Base-by-base conservation (phyloP, 257 asterid genomes). In the Salvia miltiorrhiza region DNA sequence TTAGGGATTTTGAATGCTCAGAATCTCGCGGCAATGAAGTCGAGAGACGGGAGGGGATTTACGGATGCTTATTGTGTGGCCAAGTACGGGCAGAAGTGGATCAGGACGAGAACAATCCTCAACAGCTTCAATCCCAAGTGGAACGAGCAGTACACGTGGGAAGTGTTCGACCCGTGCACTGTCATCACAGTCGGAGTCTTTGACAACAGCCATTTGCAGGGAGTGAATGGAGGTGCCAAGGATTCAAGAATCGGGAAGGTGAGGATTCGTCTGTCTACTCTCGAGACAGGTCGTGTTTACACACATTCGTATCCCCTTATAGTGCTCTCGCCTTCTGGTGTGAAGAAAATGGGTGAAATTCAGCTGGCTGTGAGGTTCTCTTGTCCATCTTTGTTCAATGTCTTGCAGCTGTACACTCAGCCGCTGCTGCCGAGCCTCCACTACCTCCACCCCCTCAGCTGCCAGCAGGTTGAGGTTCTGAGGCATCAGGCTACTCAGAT, bases 121-220 rank as follows among this genome's bases (percentile, higher is more conserved):
- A 79, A 76, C 82, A 86, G 77, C 62, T 79, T 88, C 61, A 81
- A 74, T 66, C 96, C 98, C 2, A 81, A 79, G 52, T 92, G 98
- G 98, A 92, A 92, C 57, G 96, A 92, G 61, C 98, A 92, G 30
- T 92, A 92, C 79, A 92, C 96, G 0, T 92, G 97, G 97, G 98
- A 92, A 61, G 93, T 92, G 16, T 88, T 76, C 44, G 98, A 92
- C 73, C 97, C 98, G 0, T 90, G 97, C 45, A 92, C 97, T 2
- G 98, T 92, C 4, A 72, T 92, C 43, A 86, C 97, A 0, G 76
- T 92, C 2, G 88, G 89, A 1, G 95, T 90, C 12, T 90, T 92
- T 59, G 98, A 92, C 43, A 90, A 92, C 35, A 77, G 83, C 45
- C 96, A 90, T 26, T 65, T 90, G 79, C 90, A 81, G 62, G 92